Conservation (phyloP, 345 rosid species). For the Jatropha curcas region DNA sequence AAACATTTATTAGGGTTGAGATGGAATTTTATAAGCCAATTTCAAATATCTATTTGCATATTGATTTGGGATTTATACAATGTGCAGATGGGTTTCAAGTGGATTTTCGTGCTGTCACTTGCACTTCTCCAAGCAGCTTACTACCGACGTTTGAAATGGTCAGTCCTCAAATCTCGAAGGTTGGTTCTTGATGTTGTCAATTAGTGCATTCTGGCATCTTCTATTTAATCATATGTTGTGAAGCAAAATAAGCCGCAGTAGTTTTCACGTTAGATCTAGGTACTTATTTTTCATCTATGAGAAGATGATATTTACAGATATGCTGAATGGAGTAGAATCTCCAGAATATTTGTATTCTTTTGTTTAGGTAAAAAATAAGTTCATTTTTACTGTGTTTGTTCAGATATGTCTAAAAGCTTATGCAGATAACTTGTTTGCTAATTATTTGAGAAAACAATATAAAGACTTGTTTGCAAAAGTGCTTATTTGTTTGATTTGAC, state of each 20-base stretch:
- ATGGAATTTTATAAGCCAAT: neutral
- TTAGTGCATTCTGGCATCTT: constrained; percentile 36
- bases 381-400: no score
- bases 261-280: constrained; percentile 14
- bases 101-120: constrained; percentile 90
- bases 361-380: neutral
- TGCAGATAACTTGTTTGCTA: no score
- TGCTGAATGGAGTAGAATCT: neutral
- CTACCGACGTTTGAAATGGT: constrained; percentile 92
- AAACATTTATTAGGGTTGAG: no score
- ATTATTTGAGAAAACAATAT: no score
- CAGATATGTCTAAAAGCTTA: no score
- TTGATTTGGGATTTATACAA: no score
- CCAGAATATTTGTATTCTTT: neutral
- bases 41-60: neutral
- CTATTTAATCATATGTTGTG: neutral
- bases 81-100: constrained; percentile 97
- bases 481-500: no score
- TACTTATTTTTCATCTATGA: neutral
- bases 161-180: constrained; percentile 82
- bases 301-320: neutral
- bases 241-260: neutral
- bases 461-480: no score
- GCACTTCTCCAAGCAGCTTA: constrained; percentile 94
- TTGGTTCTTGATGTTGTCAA: constrained; percentile 88